Conservation (phyloP, 2,329 filamentous ascomycete species). For the Akanthomyces uredinophilus region DNA sequence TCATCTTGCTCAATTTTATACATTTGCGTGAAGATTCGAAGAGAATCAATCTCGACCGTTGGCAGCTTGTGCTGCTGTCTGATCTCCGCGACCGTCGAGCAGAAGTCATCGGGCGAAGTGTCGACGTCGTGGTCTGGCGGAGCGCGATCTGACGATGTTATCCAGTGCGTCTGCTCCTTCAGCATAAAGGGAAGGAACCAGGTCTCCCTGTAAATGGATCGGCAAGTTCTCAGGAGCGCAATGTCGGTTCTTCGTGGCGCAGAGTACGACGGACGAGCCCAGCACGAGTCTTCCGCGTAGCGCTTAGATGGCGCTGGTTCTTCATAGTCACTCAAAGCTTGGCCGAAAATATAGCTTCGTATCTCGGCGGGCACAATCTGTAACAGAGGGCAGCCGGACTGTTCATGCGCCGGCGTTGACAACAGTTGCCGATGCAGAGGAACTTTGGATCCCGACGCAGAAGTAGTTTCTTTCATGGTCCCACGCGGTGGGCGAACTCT, state of each 20-base stretch:
- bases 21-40: conserved; percentile 41
- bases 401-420: neutral
- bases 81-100: neutral
- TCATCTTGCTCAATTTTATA: conserved; percentile 28
- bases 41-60: conserved; percentile 25
- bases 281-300: conserved; percentile 31
- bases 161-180: conserved; percentile 35
- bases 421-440: neutral
- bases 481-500: neutral
- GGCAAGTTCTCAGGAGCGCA: conserved; percentile 38
- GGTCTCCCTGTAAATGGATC: conserved; percentile 35
- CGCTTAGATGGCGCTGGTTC: conserved; percentile 23
- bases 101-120: conserved; percentile 13
- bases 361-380: conserved; percentile 41
- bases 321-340: conserved; percentile 33
- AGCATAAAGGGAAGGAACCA: conserved; percentile 39
- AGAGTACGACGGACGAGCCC: conserved; percentile 36
- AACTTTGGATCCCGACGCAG: no score
- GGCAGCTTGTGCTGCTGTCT: conserved; percentile 4
- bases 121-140: conserved; percentile 23
- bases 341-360: conserved; percentile 41
- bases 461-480: neutral
- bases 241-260: conserved; percentile 32
- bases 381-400: conserved; percentile 25
- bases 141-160: conserved; percentile 26